A percentile compares a stretch with the other conserved stretches of the same genome.
Conservation (phyloP, 2,329 filamentous ascomycete species). For the Dendryphion nanum region DNA sequence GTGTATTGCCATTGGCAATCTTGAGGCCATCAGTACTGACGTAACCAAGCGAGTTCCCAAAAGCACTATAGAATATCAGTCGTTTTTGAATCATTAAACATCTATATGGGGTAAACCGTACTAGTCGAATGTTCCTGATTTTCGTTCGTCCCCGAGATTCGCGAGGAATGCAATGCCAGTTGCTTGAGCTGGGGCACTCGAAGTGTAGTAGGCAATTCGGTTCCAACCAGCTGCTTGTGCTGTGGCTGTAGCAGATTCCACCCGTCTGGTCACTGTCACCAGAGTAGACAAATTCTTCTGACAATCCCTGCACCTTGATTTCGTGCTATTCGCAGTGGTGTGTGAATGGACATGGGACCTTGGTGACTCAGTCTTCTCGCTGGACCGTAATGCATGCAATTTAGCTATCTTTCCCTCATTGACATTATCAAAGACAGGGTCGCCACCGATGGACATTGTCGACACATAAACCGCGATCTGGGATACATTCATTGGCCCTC, state of each 20-base stretch:
- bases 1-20: constrained; percentile 48
- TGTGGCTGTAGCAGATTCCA: not conserved
- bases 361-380: too few species aligned
- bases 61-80: constrained; percentile 36
- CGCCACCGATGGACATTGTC: too few species aligned
- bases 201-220: constrained; percentile 50
- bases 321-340: too few species aligned
- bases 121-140: constrained; percentile 56
- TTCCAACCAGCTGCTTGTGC: constrained; percentile 36
- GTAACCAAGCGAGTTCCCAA: constrained; percentile 60
- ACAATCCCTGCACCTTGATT: too few species aligned
- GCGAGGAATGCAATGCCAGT: constrained; percentile 60
- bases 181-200: constrained; percentile 38
- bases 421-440: too few species aligned
- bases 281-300: too few species aligned
- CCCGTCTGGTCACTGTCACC: not conserved
- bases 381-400: too few species aligned
- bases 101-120: constrained; percentile 21
- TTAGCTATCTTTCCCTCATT: too few species aligned
- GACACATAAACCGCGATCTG: constrained; percentile 66
- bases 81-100: not conserved
- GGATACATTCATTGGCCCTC: constrained; percentile 66
- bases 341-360: too few species aligned
- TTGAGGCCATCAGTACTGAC: constrained; percentile 47
- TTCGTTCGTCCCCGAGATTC: constrained; percentile 53